Base-by-base conservation (phyloP, 768 basidiomycete genomes). In the Collybia sordida region DNA sequence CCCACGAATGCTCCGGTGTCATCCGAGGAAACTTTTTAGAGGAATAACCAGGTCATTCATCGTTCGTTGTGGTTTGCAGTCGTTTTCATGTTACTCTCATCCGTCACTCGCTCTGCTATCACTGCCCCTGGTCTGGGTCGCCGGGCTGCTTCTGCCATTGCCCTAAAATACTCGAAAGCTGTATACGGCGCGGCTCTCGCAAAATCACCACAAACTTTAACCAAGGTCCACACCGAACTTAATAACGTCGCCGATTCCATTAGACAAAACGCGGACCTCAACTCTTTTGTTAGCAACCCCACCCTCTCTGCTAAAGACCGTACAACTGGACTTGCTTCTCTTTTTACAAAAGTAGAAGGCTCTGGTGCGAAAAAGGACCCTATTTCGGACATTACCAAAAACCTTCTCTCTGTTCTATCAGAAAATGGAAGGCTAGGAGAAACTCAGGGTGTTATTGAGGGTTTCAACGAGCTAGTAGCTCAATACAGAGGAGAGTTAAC, bases 401-500 rank as follows among this genome's bases (percentile, higher is more conserved):
- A 98, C 74, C 80, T 99, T 59, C 85, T 99, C 65, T 67, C 69
- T 31, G 85, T 98, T 59, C 81, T 99, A 53, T 88, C 90, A 52
- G 90, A 96, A 70, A 99, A 99, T 69, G 94, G 94, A 51, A 80
- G 97, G 56, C 78, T 98, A 54, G 80, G 74, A 54, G 90, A 96
- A 77, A 84, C 90, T 15, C 74, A 82, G 59, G 86, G 86, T 52
- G 92, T 96, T 56, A 90, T 98, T 61, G 83, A 88, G 64, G 93
- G 90, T 53, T 98, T 98, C 75, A 86, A 90, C 59, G 86, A 87
- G 66, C 83, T 98, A 57, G 86, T 96, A 52, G 72, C 90, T 39
- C 83, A 89, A 61, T 82, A 98, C 80, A 87, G 82, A 68, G 97
- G 97, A 59, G 96, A 98, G 74, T 74, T 98, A 55, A 90, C 87